Evolutionary conservation across 2,329 filamentous ascomycete genomes (phyloP), one percentile per base, ranked within the genome.

Genomic region (Xylariaceae sp.): DNA sequence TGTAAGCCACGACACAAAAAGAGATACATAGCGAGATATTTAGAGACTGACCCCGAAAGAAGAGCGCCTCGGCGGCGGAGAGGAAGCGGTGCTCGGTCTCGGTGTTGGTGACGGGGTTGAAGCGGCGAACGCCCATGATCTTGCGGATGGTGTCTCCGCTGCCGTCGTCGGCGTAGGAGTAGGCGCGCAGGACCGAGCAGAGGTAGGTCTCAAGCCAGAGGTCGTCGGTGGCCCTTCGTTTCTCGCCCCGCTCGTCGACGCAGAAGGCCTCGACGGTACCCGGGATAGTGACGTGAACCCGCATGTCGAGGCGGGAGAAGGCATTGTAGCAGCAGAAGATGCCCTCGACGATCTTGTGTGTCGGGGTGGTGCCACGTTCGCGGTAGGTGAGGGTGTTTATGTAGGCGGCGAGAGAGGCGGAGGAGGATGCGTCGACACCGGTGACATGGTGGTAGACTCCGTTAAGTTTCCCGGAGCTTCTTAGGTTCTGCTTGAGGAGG

Each of bases 281-380:
- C 15, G 94, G 94, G 57, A 99, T 97, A 57, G 91, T 92, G 52
- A 99, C 92, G 66, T 97, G 91, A 11, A 99, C 92, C 53, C 94
- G 90, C 94, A 99, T 99, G 66, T 99, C 94, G 46, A 97, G 80
- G 57, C 95, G 83, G 5, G 94, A 97, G 70, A 99, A 96, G 58
- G 94, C 94, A 89, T 99, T 99, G 79, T 99, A 99, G 72, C 94
- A 99, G 73, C 94, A 97, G 72, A 96, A 97, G 36, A 96, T 78
- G 5, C 94, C 94, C 57, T 95, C 94, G 9, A 90, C 87, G 50
- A 97, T 94, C 74, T 96, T 97, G 66, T 88, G 82, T 53, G 77
- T 76, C 48, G 77, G 78, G 11, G 86, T 78, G 66, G 89, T 90
- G 58, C 92, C 88, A 57, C 86, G 83, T 47, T 92, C 88, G 57